These are phyloP conservation scores for Ophiosphaerella korrae DNA, from an alignment of 2,329 filamentous ascomycete genomes.

Conservation along the genomic window DNA sequence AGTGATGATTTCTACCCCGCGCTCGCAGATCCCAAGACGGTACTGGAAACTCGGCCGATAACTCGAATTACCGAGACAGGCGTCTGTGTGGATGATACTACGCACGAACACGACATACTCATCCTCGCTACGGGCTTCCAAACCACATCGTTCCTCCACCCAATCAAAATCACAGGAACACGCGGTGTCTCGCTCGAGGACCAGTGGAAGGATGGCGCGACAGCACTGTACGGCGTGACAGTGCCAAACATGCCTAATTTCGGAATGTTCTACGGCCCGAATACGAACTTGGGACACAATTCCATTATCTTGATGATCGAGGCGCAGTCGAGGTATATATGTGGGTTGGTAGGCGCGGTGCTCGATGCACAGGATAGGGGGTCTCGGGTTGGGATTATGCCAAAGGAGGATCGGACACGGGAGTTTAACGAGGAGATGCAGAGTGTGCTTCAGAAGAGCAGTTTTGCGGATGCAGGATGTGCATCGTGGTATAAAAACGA, in stretches of 20 bases:
- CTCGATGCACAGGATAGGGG: slow-evolving; percentile 51
- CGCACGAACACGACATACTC: slow-evolving; percentile 60
- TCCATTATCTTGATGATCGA: slow-evolving; percentile 68
- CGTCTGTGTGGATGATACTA: slow-evolving; percentile 52
- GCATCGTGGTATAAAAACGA: slow-evolving; percentile 63
- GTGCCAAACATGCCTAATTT: slow-evolving; percentile 62
- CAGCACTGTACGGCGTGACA: slow-evolving; percentile 58
- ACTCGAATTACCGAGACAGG: slow-evolving; percentile 53
- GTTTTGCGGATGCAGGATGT: slow-evolving; percentile 61
- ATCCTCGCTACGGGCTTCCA: slow-evolving; percentile 65
- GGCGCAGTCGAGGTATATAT: slow-evolving; percentile 61
- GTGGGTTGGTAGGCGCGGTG: slow-evolving; percentile 55
- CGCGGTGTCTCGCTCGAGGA: slow-evolving; percentile 52
- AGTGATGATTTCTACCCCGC: slow-evolving; percentile 62
- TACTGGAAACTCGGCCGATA: slow-evolving; percentile 58
- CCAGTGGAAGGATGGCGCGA: slow-evolving; percentile 61
- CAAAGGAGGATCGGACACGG: slow-evolving; percentile 47
- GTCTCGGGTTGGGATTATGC: slow-evolving; percentile 52
- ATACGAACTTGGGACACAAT: slow-evolving; percentile 61
- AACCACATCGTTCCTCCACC: slow-evolving; percentile 63
- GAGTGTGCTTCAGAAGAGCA: slow-evolving; percentile 48
- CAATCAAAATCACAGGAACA: slow-evolving; percentile 58
- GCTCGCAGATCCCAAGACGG: slow-evolving; percentile 54
- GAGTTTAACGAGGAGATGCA: slow-evolving; percentile 57
- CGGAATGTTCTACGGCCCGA: slow-evolving; percentile 63